A percentile compares a stretch with the other conserved stretches of the same genome.
Conservation (phyloP, 805 yeast genomes). For the Wickerhamomyces canadensis region DNA sequence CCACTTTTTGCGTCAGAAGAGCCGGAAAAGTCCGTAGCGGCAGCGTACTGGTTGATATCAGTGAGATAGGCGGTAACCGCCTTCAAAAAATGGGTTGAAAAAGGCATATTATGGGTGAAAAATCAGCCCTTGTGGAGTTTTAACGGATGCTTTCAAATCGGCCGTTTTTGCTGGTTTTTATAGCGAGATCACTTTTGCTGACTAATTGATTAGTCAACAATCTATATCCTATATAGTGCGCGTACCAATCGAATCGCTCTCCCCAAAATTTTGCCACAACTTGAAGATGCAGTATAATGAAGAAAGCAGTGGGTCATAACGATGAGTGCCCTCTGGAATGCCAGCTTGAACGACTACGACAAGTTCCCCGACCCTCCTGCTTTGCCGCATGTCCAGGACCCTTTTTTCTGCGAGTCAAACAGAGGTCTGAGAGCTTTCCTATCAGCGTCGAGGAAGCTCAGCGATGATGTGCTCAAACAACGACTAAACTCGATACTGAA, state of each 20-base stretch:
- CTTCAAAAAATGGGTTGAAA: background rate
- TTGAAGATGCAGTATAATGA: constrained; percentile 10
- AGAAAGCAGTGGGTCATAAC: too few species aligned
- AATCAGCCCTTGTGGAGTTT: too few species aligned
- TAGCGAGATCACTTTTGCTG: too few species aligned
- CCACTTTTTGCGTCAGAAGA: background rate
- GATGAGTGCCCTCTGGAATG: constrained; percentile 17
- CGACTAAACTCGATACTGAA: constrained; percentile 35
- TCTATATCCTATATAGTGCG: too few species aligned
- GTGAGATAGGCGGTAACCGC: background rate
- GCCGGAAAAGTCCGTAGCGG: background rate
- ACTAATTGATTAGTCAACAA: too few species aligned
- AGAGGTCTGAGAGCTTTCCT: constrained; percentile 32
- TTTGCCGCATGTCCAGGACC: constrained; percentile 21
- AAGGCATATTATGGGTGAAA: background rate
- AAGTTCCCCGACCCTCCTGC: constrained; percentile 17
- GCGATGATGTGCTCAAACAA: constrained; percentile 43
- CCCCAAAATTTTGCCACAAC: background rate
- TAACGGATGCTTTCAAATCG: too few species aligned
- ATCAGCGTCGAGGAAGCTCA: constrained; percentile 28
- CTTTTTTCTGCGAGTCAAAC: constrained; percentile 28
- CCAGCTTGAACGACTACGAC: constrained; percentile 5
- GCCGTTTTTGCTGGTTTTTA: too few species aligned
- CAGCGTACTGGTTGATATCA: constrained; percentile 9
- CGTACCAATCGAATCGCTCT: too few species aligned